phyloP scores from a whole-genome alignment of 2,329 filamentous ascomycete genomes.

The Saccharata proteae region DNA sequence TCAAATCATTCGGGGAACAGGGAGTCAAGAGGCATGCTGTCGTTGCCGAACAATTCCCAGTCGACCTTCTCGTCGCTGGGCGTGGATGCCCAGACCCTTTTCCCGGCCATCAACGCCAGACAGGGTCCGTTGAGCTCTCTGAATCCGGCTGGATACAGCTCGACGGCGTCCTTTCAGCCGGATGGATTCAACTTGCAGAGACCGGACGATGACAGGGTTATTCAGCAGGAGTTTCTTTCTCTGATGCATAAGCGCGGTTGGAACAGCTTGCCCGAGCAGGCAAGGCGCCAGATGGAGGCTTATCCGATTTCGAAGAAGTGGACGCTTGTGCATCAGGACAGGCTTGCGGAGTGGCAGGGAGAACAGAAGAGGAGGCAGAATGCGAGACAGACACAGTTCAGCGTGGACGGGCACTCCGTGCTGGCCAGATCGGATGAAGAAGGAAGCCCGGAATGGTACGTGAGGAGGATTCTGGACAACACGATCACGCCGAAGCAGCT shows the following conservation, averaged over 20 bases:
- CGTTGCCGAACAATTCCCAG: conserved; percentile 45
- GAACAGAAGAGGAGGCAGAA: conserved; percentile 80
- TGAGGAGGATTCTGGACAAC: conserved; percentile 93
- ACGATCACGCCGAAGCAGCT: conserved; percentile 83
- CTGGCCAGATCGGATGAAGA: conserved; percentile 80
- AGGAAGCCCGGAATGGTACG: conserved; percentile 95
- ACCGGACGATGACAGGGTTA: conserved; percentile 67
- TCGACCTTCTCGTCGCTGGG: conserved; percentile 35
- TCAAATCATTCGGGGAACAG: conserved; percentile 47
- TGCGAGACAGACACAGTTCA: conserved; percentile 49
- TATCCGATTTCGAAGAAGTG: conserved; percentile 94
- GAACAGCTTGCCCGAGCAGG: conserved; percentile 93
- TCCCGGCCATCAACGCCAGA: conserved; percentile 25
- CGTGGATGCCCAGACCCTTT: conserved; percentile 25
- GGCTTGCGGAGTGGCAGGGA: conserved; percentile 83
- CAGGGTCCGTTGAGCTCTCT: conserved; percentile 26
- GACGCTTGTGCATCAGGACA: conserved; percentile 92
- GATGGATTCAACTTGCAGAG: conserved; percentile 53
- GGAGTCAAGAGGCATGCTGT: conserved; percentile 27
- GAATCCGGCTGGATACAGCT: conserved; percentile 34
- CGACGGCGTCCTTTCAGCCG: conserved; percentile 37
- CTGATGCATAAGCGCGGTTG: conserved; percentile 97
- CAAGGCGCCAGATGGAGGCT: conserved; percentile 86
- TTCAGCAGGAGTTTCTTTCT: conserved; percentile 83
- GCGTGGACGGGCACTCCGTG: conserved; percentile 55